Percentiles rank a stretch among this genome's conserved stretches.
Conservation (phyloP, 768 basidiomycete species). For the Pleurotus platypus region DNA sequence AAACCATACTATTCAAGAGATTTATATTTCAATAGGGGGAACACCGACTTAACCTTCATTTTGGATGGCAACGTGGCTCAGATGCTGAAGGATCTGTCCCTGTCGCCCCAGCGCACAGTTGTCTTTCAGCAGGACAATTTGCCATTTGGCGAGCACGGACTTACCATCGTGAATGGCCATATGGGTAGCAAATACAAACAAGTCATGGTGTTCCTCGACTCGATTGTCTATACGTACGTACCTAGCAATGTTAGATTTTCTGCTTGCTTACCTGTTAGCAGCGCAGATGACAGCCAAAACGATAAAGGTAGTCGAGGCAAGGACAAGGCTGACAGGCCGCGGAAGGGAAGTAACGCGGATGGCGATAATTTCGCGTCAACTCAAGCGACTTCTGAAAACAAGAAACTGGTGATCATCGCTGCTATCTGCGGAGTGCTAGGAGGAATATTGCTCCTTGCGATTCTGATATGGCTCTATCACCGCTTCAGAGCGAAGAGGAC, state of each 20-base stretch:
- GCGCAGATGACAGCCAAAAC: not conserved
- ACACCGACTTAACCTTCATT: not conserved
- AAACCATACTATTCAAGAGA: no score
- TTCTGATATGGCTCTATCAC: not conserved
- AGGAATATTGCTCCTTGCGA: not conserved
- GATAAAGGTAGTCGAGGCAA: no score
- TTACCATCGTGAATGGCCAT: not conserved
- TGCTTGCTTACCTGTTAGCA: not conserved
- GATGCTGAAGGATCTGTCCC: no score
- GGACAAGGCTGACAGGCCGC: no score
- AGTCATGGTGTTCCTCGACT: constrained; percentile 2
- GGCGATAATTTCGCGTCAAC: no score
- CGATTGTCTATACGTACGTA: constrained; percentile 3
- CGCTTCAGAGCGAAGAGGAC: not conserved
- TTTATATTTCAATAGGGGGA: not conserved
- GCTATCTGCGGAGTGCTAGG: not conserved
- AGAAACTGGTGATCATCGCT: not conserved
- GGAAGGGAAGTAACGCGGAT: no score
- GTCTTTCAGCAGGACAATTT: not conserved
- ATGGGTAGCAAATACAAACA: not conserved
- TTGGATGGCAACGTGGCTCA: not conserved
- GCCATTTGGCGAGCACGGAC: no score
- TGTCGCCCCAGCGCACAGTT: not conserved
- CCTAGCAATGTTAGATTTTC: not conserved
- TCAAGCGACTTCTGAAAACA: not conserved